Base-by-base conservation (phyloP, 31 red algal genomes). In the Porphyra umbilicalis region DNA sequence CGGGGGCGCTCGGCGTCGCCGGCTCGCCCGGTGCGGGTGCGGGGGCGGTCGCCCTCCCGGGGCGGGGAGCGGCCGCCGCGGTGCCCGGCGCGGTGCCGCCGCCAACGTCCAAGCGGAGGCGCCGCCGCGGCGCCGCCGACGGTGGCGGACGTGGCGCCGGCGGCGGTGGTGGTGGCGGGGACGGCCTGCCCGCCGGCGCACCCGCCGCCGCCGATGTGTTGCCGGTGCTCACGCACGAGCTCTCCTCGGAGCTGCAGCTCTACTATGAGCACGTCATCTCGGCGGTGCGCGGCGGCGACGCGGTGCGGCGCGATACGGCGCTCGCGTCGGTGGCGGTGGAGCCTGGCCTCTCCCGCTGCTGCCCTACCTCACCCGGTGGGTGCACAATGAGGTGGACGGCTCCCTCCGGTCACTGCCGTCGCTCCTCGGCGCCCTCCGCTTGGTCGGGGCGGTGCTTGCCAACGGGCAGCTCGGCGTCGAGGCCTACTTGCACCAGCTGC, bases 401-500 rank as follows among this genome's bases (percentile, higher is more conserved):
- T 68, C 82, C 35, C 34, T 40, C 31, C 39, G 77, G 0, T 86
- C 86, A 71, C 75, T 92, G 32, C 79, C 87, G 16, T 9, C 87
- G 46, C 86, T 94, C 32, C 89, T 88, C 32, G 82, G 89, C 8
- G 57, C 75, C 14, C 82, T 98, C 90, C 86, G 88, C 30, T 80
- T 98, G 32, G 90, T 90, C 3, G 82, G 83, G n/a, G 92, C 96
- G 16, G 79, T 98, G 35, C 84, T 99, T 68, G 80, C 86, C 37
- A 99, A 99, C 79, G 74, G 79, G 8, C 80, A 89, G 30, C 88
- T 99, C 39, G 83, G 90, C n/a, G 30, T 99, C 35, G 91, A 95
- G 35, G 67, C 80, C 6, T 99, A 99, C 77, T 84, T 95, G 9
- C 97, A 99, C 44, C 97, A 96, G 81, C 57, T 99, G 15, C 76